phyloP scores from a whole-genome alignment of 2,329 filamentous ascomycete genomes.

The Penicillium janthinellum region DNA sequence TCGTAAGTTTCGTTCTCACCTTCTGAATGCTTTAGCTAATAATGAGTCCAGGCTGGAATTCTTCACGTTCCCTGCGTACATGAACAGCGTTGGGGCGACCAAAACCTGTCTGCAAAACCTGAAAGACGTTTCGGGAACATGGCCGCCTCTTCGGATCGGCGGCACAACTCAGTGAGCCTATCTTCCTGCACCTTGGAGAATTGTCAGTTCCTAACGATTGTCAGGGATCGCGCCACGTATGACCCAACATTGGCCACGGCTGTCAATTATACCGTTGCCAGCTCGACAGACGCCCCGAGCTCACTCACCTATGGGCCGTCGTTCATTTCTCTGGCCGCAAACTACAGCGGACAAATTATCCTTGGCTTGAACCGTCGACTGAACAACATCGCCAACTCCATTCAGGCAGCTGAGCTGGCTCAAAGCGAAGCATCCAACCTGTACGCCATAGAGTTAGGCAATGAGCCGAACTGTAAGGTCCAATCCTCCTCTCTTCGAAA shows the following conservation, averaged over 20 bases:
- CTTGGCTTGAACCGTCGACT: slow-evolving; percentile 57
- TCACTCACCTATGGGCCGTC: slow-evolving; percentile 56
- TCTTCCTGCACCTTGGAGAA: too few species aligned
- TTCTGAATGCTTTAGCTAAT: background rate
- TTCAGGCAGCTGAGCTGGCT: slow-evolving; percentile 53
- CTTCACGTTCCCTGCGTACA: slow-evolving; percentile 59
- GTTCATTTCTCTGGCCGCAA: slow-evolving; percentile 54
- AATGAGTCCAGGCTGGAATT: slow-evolving; percentile 47
- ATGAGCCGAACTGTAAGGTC: slow-evolving; percentile 58
- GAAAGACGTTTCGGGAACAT: slow-evolving; percentile 52
- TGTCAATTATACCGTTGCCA: slow-evolving; percentile 55
- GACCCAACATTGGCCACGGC: slow-evolving; percentile 49
- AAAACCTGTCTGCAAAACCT: slow-evolving; percentile 56
- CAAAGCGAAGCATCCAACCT: slow-evolving; percentile 52
- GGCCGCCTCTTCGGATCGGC: slow-evolving; percentile 60
- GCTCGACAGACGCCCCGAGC: slow-evolving; percentile 51
- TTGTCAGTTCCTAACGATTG: background rate
- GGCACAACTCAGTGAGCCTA: slow-evolving; percentile 55
- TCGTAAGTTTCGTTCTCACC: background rate
- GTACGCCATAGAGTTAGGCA: slow-evolving; percentile 58
- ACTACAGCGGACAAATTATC: slow-evolving; percentile 54
- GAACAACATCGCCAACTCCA: slow-evolving; percentile 57
- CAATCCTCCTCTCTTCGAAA: too few species aligned
- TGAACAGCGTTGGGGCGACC: slow-evolving; percentile 55
- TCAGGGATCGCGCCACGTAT: slow-evolving; percentile 55